Percentiles rank a stretch among this genome's conserved stretches.
phyloP scores from a whole-genome alignment of 2,329 filamentous ascomycete species.

The Botrytis pseudocinerea region DNA sequence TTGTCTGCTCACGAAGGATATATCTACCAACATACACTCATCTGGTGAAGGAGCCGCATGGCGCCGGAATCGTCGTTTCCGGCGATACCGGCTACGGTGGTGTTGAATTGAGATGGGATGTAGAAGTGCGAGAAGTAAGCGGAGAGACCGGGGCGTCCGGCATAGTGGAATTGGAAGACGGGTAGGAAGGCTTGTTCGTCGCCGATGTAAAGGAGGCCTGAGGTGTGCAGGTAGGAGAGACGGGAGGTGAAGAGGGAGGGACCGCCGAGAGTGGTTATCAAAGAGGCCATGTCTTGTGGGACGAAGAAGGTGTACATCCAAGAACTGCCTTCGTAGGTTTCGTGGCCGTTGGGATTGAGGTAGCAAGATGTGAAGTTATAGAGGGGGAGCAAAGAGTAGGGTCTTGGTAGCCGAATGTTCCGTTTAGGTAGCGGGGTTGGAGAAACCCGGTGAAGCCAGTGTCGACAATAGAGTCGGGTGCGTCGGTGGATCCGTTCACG shows the following conservation, averaged over 20 bases:
- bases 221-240: conserved; percentile 63
- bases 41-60: conserved; percentile 63
- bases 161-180: conserved; percentile 70
- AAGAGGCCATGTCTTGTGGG: conserved; percentile 53
- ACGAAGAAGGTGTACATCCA: conserved; percentile 74
- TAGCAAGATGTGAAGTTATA: conserved; percentile 54
- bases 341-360: conserved; percentile 51
- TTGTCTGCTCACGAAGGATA: no score
- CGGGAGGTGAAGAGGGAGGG: conserved; percentile 56
- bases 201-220: conserved; percentile 63
- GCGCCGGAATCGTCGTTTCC: conserved; percentile 72
- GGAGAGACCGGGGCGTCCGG: conserved; percentile 59
- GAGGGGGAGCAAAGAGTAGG: conserved; percentile 59
- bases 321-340: conserved; percentile 70
- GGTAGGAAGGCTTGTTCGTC: conserved; percentile 65
- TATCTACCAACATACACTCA: no score
- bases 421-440: conserved; percentile 66
- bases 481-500: conserved; percentile 53
- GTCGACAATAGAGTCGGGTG: conserved; percentile 56
- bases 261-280: conserved; percentile 63
- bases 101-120: conserved; percentile 64
- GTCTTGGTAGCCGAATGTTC: conserved; percentile 59
- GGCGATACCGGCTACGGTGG: conserved; percentile 59
- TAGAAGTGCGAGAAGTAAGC: conserved; percentile 56
- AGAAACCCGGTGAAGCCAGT: conserved; percentile 71